Base-by-base conservation (phyloP, 2,329 filamentous ascomycete genomes). In the Fonsecaea pedrosoi region DNA sequence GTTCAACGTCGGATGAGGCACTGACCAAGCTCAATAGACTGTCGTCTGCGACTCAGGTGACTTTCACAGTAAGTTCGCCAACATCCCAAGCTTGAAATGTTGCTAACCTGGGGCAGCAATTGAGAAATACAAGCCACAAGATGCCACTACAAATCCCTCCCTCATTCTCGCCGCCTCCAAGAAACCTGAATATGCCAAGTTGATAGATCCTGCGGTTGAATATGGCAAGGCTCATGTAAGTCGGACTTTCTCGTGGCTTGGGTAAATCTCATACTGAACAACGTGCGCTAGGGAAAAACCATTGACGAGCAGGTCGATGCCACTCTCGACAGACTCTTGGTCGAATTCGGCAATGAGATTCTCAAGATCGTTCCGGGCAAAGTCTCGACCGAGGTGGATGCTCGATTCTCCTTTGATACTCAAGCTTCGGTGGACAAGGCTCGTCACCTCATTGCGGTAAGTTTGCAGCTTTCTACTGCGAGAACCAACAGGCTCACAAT, bases 131-230 rank as follows among this genome's bases (percentile, higher is more conserved):
- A 96, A 97, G 89, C 95, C 95, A 73, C 94, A 99, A 87, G 95
- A 99, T 92, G 95, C 95, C 78, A 99, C 95, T 81, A 99, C 95
- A 85, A 99, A 99, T 89, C 95, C 95, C 68, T 98, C 95, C 71
- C 87, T 99, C 80, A 98, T 99, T 83, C 91, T 99, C 79, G 94
- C 94, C 74, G 95, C 95, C 72, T 94, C 95, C 79, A 98, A 99
- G 88, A 98, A 98, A 89, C 79, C 92, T 80, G 94, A 97, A 83
- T 98, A 98, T 82, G 92, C 92, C 77, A 90, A 90, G 82, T 85
- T 98, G 78, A 96, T 97, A 75, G 94, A 98, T 78, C 83, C 85
- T 65, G 93, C 94, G 75, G 86, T 97, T 74, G 86, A 85, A 72
- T 94, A 92, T 82, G 94, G 92, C 83, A 98, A 97, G 90, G 77